Evolutionary conservation across 345 rosid species (phyloP).

Genomic region (Salix viminalis): DNA sequence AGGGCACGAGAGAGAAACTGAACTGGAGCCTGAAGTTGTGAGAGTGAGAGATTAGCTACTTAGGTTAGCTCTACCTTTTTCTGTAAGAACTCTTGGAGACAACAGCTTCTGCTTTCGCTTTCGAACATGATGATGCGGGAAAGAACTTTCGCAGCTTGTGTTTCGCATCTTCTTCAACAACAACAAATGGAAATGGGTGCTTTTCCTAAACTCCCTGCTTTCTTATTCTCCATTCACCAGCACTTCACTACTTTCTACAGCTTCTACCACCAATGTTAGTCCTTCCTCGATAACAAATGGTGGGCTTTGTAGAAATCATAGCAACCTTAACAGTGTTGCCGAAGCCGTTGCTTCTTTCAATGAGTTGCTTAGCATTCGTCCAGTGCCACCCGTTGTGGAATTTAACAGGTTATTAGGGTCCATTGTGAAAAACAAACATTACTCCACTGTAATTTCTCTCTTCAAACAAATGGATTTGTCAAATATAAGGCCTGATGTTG

Average conservation of each 20-base stretch:
- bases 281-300: neutral
- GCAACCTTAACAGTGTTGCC: neutral
- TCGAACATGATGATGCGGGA: neutral
- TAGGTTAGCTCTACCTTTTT: no score
- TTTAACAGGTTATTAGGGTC: neutral
- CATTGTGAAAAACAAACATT: neutral
- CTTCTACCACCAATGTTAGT: neutral
- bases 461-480: neutral
- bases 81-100: no score
- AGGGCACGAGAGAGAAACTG: no score
- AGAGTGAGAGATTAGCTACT: no score
- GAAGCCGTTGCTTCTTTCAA: neutral
- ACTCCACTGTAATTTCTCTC: neutral
- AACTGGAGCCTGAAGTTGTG: no score
- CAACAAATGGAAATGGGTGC: neutral
- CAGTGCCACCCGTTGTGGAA: neutral
- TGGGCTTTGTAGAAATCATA: neutral
- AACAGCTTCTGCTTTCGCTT: no score
- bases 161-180: neutral
- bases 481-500: neutral
- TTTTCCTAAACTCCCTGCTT: neutral
- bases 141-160: neutral
- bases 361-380: neutral
- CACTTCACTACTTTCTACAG: neutral
- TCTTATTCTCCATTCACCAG: neutral